Conservation (phyloP, 163 green algal genomes). For the Scenedesmus sp. region DNA sequence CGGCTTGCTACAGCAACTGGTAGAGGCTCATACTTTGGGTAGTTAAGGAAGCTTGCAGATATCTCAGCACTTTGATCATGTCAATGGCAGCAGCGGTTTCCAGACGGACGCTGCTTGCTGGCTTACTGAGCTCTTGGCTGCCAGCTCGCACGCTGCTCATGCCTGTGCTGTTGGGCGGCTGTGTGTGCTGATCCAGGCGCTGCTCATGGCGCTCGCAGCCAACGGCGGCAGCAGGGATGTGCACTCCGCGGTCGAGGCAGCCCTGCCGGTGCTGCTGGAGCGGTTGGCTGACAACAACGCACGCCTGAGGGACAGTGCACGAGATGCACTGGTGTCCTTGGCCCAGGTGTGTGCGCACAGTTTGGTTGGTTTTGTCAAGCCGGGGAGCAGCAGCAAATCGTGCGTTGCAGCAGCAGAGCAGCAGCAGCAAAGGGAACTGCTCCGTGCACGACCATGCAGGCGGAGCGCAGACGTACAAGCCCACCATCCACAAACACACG, state of each 20-base stretch:
- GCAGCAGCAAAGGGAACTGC: not conserved
- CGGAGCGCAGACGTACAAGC: constrained; percentile 53
- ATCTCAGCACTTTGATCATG: too few species aligned
- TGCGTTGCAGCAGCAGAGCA: not conserved
- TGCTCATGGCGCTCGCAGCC: constrained; percentile 30
- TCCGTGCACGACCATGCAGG: too few species aligned
- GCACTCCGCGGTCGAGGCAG: constrained; percentile 56
- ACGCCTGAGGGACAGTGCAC: constrained; percentile 68
- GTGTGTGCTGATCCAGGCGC: constrained; percentile 30
- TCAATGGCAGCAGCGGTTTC: too few species aligned
- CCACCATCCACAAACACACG: too few species aligned
- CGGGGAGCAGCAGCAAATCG: not conserved
- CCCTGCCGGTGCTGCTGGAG: constrained; percentile 83
- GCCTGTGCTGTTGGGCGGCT: not conserved
- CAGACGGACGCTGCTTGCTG: too few species aligned
- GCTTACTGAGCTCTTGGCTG: too few species aligned
- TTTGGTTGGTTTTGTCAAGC: not conserved
- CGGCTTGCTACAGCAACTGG: too few species aligned
- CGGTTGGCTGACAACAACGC: constrained; percentile 88
- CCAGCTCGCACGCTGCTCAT: not conserved
- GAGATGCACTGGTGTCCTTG: constrained; percentile 74
- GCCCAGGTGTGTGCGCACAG: constrained; percentile 50
- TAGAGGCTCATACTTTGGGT: too few species aligned
- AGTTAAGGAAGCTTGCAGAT: too few species aligned
- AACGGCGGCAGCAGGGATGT: constrained; percentile 55